Percentiles rank a stretch among this genome's conserved stretches.
phyloP scores from a whole-genome alignment of 2,329 filamentous ascomycete species.

The Aspergillus amoenus region DNA sequence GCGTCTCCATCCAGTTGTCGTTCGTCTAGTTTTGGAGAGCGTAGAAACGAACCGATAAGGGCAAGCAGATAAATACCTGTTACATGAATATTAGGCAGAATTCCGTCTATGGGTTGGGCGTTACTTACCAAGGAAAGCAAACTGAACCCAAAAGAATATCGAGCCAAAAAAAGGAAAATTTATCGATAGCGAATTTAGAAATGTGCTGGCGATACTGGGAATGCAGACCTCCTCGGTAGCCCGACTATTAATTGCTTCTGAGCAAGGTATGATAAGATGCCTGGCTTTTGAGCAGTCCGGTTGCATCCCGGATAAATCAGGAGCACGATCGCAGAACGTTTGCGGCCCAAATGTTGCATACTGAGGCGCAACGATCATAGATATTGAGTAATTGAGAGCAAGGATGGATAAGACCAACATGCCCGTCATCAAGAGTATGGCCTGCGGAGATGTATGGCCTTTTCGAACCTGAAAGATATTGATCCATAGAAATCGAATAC shows the following conservation, averaged over 20 bases:
- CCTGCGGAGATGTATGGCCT: slow-evolving; percentile 86
- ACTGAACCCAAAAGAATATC: slow-evolving; percentile 95
- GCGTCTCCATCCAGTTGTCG: slow-evolving; percentile 82
- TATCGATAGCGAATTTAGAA: slow-evolving; percentile 86
- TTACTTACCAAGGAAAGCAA: slow-evolving; percentile 70
- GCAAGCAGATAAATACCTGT: slow-evolving; percentile 72
- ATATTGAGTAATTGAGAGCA: slow-evolving; percentile 87
- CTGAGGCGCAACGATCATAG: slow-evolving; percentile 92
- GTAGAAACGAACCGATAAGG: slow-evolving; percentile 75
- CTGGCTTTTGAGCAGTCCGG: slow-evolving; percentile 70
- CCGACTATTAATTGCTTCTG: slow-evolving; percentile 69
- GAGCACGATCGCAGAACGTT: slow-evolving; percentile 80
- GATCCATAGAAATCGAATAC: slow-evolving; percentile 96
- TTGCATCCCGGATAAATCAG: slow-evolving; percentile 60
- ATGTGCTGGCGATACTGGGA: slow-evolving; percentile 84
- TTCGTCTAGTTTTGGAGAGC: slow-evolving; percentile 73
- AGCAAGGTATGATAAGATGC: slow-evolving; percentile 76
- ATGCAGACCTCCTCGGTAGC: slow-evolving; percentile 82
- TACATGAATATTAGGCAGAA: neutral
- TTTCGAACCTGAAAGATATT: slow-evolving; percentile 87
- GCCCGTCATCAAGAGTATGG: slow-evolving; percentile 84
- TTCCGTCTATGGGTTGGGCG: neutral
- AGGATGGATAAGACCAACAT: slow-evolving; percentile 86
- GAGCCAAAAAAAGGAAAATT: slow-evolving; percentile 95
- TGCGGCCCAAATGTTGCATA: slow-evolving; percentile 94